Evolutionary conservation across 371 early-diverging fungal genomes (phyloP).

Genomic region (Rhizopus delemar): DNA sequence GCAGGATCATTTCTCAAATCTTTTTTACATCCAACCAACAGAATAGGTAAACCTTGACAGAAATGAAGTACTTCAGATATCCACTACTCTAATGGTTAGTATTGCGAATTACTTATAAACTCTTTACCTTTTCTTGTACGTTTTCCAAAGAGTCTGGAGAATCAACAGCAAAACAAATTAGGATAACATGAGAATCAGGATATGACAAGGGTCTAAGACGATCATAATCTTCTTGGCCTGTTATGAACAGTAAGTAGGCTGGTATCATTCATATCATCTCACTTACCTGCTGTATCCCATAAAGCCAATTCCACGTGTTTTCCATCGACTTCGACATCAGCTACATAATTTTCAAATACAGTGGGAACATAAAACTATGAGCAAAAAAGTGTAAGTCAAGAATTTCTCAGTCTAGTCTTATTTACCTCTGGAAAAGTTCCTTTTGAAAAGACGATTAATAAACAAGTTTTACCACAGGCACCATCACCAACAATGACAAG

Average conservation of each 20-base stretch:
- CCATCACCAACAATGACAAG: conserved; percentile 97
- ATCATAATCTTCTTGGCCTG: conserved; percentile 93
- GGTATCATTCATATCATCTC: not conserved
- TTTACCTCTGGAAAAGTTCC: conserved; percentile 88
- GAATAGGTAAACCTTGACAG: conserved; percentile 84
- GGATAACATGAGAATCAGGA: conserved; percentile 95
- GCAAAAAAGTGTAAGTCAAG: not conserved
- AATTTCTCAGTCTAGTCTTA: not conserved
- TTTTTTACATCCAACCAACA: conserved; percentile 90
- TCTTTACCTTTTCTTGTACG: conserved; percentile 79
- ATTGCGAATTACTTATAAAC: not conserved
- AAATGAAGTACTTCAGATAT: conserved; percentile 90
- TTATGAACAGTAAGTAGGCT: not conserved
- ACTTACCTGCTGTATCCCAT: conserved; percentile 96
- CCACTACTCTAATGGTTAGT: conserved; percentile 56
- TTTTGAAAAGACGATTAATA: conserved; percentile 90
- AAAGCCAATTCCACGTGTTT: conserved; percentile 91
- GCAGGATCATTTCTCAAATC: conserved; percentile 86
- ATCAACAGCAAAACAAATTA: conserved; percentile 94
- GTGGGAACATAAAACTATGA: conserved; percentile 87
- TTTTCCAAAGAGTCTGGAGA: conserved; percentile 94
- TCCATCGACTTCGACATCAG: conserved; percentile 91
- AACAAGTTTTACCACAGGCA: conserved; percentile 95
- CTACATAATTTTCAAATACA: conserved; percentile 96
- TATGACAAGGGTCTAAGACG: conserved; percentile 96